phyloP scores from a whole-genome alignment of 306 rosid species.

The Acacia melanoxylon region DNA sequence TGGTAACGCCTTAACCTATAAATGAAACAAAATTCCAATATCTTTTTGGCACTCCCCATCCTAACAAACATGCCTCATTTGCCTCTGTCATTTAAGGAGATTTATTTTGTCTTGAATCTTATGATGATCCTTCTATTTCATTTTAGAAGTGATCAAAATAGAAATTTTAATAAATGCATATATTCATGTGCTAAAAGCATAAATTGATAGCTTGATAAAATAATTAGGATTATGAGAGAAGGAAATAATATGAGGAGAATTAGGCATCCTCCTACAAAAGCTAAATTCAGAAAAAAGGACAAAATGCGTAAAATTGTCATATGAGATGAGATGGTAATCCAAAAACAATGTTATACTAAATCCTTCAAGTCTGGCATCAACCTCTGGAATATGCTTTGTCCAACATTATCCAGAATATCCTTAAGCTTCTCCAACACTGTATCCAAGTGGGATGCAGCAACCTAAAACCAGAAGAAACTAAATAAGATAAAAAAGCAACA shows the following conservation, averaged over 20 bases:
- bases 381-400: slow-evolving; percentile 85
- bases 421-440: slow-evolving; percentile 97
- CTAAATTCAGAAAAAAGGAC: background rate
- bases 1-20: background rate
- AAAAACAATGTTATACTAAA: slow-evolving; percentile 24
- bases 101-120: background rate
- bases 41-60: background rate
- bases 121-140: slow-evolving; percentile 5
- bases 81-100: background rate
- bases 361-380: slow-evolving; percentile 43
- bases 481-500: slow-evolving; percentile 29
- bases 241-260: background rate
- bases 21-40: background rate
- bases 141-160: background rate
- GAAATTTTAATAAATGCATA: background rate
- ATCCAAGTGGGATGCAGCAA: slow-evolving; percentile 98
- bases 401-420: slow-evolving; percentile 86
- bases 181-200: background rate
- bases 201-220: background rate
- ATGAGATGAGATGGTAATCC: slow-evolving; percentile 5
- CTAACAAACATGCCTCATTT: background rate
- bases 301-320: background rate
- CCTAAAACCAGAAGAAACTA: slow-evolving; percentile 51
- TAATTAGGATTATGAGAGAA: background rate
- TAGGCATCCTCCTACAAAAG: background rate